These are phyloP conservation scores for Boletellus dicymbophilus DNA, from an alignment of 1,284 basidiomycete species.

Conservation along the genomic window DNA sequence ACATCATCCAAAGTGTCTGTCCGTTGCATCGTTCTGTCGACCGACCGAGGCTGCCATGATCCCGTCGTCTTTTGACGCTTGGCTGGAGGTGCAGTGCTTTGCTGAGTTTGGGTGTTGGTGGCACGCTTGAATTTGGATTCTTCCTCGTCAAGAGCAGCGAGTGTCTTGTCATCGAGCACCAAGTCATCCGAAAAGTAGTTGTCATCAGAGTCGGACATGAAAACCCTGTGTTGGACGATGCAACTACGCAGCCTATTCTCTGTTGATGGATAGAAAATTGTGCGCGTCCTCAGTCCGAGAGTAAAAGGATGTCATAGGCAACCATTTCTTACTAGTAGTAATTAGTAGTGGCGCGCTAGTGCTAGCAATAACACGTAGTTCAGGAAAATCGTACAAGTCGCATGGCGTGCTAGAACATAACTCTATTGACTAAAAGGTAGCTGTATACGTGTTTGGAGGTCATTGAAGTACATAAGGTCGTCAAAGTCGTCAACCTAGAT, in stretches of 20 bases:
- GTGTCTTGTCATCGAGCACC: conserved; percentile 59
- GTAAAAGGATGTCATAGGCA: not conserved
- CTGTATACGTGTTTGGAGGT: conserved; percentile 14
- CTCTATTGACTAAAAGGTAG: conserved; percentile 11
- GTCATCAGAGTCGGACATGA: conserved; percentile 69
- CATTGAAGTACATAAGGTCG: conserved; percentile 32
- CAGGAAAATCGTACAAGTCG: conserved; percentile 1
- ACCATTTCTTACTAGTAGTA: not conserved
- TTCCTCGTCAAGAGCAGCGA: conserved; percentile 61
- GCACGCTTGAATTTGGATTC: conserved; percentile 51
- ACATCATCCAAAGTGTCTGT: conserved; percentile 38
- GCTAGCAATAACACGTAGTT: no score
- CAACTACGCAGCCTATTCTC: not conserved
- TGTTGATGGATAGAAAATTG: not conserved
- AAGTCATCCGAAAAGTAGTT: conserved; percentile 65
- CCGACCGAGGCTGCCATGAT: conserved; percentile 31
- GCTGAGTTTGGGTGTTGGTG: conserved; percentile 22
- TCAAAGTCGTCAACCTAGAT: conserved; percentile 25
- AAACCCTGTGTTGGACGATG: not conserved
- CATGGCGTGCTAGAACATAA: conserved; percentile 7
- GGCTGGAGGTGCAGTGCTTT: conserved; percentile 37
- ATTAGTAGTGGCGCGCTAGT: no score
- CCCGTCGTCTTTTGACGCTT: conserved; percentile 57
- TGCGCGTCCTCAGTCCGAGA: no score
- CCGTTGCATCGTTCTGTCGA: conserved; percentile 6